Base-by-base conservation (phyloP, 2,329 filamentous ascomycete species). In the Tolypocladium paradoxum region DNA sequence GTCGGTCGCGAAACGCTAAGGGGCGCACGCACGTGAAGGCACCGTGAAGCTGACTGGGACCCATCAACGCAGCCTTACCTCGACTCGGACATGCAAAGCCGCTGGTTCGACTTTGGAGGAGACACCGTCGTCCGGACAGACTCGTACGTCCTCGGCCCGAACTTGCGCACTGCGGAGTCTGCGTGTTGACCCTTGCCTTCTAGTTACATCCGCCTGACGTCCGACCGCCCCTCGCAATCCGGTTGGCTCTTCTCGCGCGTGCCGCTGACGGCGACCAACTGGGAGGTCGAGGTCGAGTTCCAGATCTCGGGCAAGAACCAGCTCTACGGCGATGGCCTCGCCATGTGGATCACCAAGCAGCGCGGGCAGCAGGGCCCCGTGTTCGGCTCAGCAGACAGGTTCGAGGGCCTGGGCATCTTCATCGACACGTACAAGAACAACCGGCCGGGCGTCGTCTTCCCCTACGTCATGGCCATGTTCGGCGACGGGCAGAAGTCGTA, bases 361-460 rank as follows among this genome's bases (percentile, higher is more conserved):
- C 88, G 93, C 59, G 91, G 82, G 34, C 80, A 85, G 62, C 73
- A 77, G 55, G 93, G 93, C 18, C 79, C 84, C 12, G 92, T 99
- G 37, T 99, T 99, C 70, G 93, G 93, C 50, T 85, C 85, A 60
- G 77, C 79, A 33, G 92, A 99, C 73, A 82, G 82, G 58, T 99
- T 97, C 62, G 92, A 99, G 69, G 93, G 93, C 5, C 79, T 99
- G 48, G 93, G 90, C 52, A 80, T 99, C 70, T 97, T 96, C 76
- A 82, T 99, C 73, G 93, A 99, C 69, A 99, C 93, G 46, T 99
- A 99, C 79, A 99, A 99, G 83, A 99, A 99, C 77, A 96, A 96
- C 76, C 84, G 93, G 16, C 92, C 93, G 0, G 93, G 93, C 45
- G 87, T 90, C 43, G 88, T 96, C 48, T 99, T 99, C 73, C 93